Percentiles rank a stretch among this genome's conserved stretches.
phyloP scores from a whole-genome alignment of 345 rosid genomes.

The Syzygium oleosum region DNA sequence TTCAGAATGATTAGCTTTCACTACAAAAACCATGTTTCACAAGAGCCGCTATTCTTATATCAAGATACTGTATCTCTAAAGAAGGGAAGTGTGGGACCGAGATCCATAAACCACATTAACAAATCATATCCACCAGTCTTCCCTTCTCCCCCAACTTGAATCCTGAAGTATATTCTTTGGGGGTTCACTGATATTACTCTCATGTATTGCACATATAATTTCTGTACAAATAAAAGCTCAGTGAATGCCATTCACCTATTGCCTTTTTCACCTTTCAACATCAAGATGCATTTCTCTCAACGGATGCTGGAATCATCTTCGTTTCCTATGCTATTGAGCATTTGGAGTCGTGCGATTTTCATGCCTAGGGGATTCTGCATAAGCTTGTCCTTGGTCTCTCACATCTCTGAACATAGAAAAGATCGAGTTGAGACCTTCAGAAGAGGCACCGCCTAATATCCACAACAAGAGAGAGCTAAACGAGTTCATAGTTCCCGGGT shows the following conservation, averaged over 20 bases:
- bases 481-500: conserved; percentile 70
- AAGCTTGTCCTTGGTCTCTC: conserved; percentile 77
- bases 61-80: not conserved
- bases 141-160: not conserved
- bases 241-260: not conserved
- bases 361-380: conserved; percentile 16
- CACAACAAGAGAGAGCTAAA: conserved; percentile 77
- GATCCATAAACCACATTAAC: not conserved
- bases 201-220: not conserved
- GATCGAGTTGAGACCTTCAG: conserved; percentile 77
- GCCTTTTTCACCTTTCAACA: not conserved
- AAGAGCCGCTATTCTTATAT: not conserved
- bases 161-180: not conserved
- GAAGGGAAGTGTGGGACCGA: not conserved
- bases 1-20: not conserved
- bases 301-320: not conserved
- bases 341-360: conserved; percentile 16
- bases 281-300: not conserved
- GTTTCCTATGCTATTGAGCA: conserved; percentile 6
- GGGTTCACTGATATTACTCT: not conserved
- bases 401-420: conserved; percentile 85
- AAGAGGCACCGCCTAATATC: conserved; percentile 96
- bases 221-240: conserved; percentile 2
- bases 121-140: not conserved
- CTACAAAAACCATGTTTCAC: not conserved